Percentiles rank a stretch among this genome's conserved stretches.
phyloP scores from a whole-genome alignment of 1,284 basidiomycete genomes.

The Ganoderma sp. region DNA sequence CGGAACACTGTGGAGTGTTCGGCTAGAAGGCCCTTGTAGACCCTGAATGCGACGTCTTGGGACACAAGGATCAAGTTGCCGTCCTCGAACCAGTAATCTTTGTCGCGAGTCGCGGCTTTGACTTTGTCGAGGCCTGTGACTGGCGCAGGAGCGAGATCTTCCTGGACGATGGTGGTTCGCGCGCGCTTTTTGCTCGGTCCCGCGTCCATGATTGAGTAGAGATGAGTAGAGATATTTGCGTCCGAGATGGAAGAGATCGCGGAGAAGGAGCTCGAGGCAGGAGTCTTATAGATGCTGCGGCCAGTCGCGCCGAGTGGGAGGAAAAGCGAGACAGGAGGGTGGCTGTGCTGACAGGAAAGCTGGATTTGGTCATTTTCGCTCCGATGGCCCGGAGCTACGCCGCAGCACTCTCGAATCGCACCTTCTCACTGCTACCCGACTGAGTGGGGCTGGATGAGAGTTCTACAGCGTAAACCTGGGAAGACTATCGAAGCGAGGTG shows the following conservation, averaged over 20 bases:
- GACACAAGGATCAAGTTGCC: conserved; percentile 34
- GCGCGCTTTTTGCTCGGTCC: conserved; percentile 9
- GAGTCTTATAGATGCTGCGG: conserved; percentile 1
- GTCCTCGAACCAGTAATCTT: conserved; percentile 30
- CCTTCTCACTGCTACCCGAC: neutral
- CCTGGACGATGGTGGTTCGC: neutral
- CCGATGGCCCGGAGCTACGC: neutral
- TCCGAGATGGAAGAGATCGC: neutral
- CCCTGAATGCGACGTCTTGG: conserved; percentile 20
- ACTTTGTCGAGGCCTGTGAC: conserved; percentile 9
- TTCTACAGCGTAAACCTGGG: neutral
- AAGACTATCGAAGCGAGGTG: neutral
- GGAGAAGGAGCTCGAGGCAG: neutral
- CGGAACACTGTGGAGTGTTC: conserved; percentile 32
- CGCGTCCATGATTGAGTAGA: conserved; percentile 1
- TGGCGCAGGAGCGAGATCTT: neutral
- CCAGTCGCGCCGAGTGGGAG: neutral
- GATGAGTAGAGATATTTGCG: neutral
- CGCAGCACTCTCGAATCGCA: neutral
- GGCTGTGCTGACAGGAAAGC: neutral
- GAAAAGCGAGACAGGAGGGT: neutral
- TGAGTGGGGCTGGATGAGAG: neutral
- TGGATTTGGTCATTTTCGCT: neutral
- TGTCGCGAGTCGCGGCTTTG: conserved; percentile 14
- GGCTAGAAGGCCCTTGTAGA: conserved; percentile 31